Conservation (phyloP, 1,284 basidiomycete species). For the Malassezia brasiliensis region DNA sequence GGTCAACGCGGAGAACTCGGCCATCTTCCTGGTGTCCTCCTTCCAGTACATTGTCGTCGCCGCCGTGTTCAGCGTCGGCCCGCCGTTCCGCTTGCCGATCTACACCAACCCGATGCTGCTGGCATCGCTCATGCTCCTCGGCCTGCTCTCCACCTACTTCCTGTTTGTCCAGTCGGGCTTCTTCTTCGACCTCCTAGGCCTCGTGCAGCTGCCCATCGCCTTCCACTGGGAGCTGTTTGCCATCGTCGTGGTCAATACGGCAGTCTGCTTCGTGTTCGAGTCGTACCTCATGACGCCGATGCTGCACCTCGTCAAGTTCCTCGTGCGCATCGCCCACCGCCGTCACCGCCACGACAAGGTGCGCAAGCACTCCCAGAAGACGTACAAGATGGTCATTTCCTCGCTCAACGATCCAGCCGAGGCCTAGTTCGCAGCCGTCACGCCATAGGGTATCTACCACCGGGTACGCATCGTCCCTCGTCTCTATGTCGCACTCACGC, state of each 20-base stretch:
- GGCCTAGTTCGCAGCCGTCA: conserved; percentile 3
- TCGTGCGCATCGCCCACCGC: conserved; percentile 6
- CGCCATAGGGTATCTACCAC: too few relatives aligned
- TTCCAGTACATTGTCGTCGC: conserved; percentile 98
- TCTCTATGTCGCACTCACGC: not conserved
- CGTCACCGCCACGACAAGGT: conserved; percentile 7
- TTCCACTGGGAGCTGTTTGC: conserved; percentile 64
- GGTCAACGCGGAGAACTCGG: conserved; percentile 87
- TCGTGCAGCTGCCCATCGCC: conserved; percentile 64
- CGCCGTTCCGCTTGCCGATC: conserved; percentile 87
- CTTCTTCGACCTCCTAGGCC: conserved; percentile 61
- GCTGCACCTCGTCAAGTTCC: conserved; percentile 7
- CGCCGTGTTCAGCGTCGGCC: conserved; percentile 92
- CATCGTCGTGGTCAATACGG: conserved; percentile 66
- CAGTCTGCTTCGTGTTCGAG: conserved; percentile 68
- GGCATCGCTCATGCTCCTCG: conserved; percentile 26
- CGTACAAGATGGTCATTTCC: conserved; percentile 16
- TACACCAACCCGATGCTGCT: conserved; percentile 63
- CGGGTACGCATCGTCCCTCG: too few relatives aligned
- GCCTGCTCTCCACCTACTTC: conserved; percentile 31
- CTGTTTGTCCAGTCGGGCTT: conserved; percentile 55
- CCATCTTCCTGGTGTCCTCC: conserved; percentile 82
- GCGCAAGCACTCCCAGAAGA: conserved; percentile 10
- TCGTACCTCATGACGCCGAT: conserved; percentile 16
- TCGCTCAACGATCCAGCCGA: conserved; percentile 17